Conservation (phyloP, 2,329 filamentous ascomycete genomes). For the Talaromyces sp. region DNA sequence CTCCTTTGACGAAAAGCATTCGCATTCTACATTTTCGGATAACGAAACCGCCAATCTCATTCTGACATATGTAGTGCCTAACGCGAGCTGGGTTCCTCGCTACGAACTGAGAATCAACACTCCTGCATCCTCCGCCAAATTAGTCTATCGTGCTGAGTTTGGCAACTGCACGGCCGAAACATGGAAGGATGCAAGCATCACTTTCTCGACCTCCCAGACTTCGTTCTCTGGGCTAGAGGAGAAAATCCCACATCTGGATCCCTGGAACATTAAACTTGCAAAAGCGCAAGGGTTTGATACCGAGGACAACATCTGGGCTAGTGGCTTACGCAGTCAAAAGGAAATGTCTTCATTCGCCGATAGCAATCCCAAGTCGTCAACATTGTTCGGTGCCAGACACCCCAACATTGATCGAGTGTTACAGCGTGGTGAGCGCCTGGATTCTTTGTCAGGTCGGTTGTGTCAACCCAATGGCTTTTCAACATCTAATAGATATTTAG, state of each 20-base stretch:
- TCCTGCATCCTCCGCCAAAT: constrained; percentile 44
- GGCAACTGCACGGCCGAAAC: constrained; percentile 59
- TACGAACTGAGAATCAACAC: constrained; percentile 61
- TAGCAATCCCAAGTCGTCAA: background rate
- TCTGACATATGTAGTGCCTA: constrained; percentile 55
- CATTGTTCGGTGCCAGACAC: background rate
- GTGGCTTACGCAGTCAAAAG: constrained; percentile 10
- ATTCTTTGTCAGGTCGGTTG: background rate
- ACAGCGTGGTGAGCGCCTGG: too few relatives aligned
- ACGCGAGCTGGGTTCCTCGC: constrained; percentile 55
- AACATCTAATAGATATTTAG: background rate
- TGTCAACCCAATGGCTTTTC: background rate
- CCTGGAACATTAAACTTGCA: constrained; percentile 53
- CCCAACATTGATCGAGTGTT: too few relatives aligned
- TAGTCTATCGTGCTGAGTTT: constrained; percentile 60
- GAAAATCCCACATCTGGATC: constrained; percentile 48
- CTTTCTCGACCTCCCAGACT: constrained; percentile 59
- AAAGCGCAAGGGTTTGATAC: constrained; percentile 20
- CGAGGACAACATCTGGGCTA: constrained; percentile 15
- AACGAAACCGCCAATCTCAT: constrained; percentile 31
- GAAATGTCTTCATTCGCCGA: background rate
- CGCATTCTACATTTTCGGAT: background rate
- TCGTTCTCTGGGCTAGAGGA: constrained; percentile 53
- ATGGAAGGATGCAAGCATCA: constrained; percentile 57
- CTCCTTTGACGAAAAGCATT: constrained; percentile 15